Base-by-base conservation (phyloP, 2,329 filamentous ascomycete species). In the Aspergillus quadricinctus region DNA sequence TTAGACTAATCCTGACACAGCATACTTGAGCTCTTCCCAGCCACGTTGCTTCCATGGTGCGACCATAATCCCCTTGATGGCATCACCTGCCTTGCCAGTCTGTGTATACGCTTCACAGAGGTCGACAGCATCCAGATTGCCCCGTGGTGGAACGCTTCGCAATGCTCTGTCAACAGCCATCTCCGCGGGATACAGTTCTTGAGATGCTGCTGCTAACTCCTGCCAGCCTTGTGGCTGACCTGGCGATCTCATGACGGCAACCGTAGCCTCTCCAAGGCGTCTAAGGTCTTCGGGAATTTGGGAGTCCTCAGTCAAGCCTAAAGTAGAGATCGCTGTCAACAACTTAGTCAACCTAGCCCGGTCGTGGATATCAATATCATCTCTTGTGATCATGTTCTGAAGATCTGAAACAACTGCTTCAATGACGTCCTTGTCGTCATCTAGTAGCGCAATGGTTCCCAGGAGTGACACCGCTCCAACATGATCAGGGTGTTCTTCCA, bases 121-220 rank as follows among this genome's bases (percentile, higher is more conserved):
- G 57, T 90, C 89, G 25, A 80, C 78, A 1, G 90, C 86, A 19
- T 82, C 83, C 11, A 96, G 75, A 1, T 80, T 75, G 0, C 91
- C 90, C 51, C 81, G 75, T 0, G 92, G 92, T 37, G 92, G 89
- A 2, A 92, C 85, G 8, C 83, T 86, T 64, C 87, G 86, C 40
- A 83, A 69, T 0, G 92, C 92, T n/a, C 92, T 90, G 67, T 86
- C 82, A 58, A 96, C 78, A 1, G 92, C 90, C 85, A 96, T 92
- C 62, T 89, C 84, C 2, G 89, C 87, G 7, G 82, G 78, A 62
- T 81, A 81, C 4, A 70, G 65, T 45, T 79, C 75, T 2, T 81
- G 83, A 0, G 81, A 82, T 0, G 83, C 72, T 40, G 84, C 80
- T 0, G 89, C 85, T 25, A 97, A 78, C 51, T 88, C 81, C 45